Percentiles rank a stretch among this genome's conserved stretches.
Conservation (phyloP, 495 filamentous ascomycete genomes). For the Oleoguttula mirabilis region DNA sequence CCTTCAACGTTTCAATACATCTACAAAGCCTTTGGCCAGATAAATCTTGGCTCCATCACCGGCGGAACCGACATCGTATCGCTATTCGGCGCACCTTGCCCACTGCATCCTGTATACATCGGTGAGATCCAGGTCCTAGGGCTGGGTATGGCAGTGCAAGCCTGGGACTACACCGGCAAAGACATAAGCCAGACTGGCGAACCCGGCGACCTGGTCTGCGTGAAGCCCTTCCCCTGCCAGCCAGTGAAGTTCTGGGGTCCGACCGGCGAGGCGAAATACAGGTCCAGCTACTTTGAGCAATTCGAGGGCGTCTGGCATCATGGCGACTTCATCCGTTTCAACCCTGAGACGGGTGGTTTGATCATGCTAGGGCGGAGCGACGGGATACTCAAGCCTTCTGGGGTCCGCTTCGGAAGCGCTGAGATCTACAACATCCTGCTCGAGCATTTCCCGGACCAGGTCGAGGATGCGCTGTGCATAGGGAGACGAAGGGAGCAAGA, state of each 20-base stretch:
- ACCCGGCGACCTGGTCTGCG: constrained; percentile 85
- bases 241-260: constrained; percentile 78
- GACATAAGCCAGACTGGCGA: constrained; percentile 47
- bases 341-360: constrained; percentile 60
- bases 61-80: constrained; percentile 92
- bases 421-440: constrained; percentile 91
- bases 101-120: constrained; percentile 69
- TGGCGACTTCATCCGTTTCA: constrained; percentile 79
- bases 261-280: constrained; percentile 60
- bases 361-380: constrained; percentile 73
- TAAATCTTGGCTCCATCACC: constrained; percentile 76
- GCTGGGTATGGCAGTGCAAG: constrained; percentile 79
- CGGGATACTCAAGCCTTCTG: constrained; percentile 66
- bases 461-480: constrained; percentile 78
- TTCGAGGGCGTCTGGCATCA: constrained; percentile 83
- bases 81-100: constrained; percentile 76
- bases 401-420: constrained; percentile 64
- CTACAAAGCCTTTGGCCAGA: constrained; percentile 63
- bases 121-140: constrained; percentile 87
- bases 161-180: constrained; percentile 52
- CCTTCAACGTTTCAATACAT: constrained; percentile 88
- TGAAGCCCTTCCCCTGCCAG: constrained; percentile 76
- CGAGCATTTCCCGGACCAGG: constrained; percentile 59
- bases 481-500: constrained; percentile 62
- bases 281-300: constrained; percentile 72